phyloP scores from a whole-genome alignment of 2,329 filamentous ascomycete species.

The Ophiocordyceps sinensis region DNA sequence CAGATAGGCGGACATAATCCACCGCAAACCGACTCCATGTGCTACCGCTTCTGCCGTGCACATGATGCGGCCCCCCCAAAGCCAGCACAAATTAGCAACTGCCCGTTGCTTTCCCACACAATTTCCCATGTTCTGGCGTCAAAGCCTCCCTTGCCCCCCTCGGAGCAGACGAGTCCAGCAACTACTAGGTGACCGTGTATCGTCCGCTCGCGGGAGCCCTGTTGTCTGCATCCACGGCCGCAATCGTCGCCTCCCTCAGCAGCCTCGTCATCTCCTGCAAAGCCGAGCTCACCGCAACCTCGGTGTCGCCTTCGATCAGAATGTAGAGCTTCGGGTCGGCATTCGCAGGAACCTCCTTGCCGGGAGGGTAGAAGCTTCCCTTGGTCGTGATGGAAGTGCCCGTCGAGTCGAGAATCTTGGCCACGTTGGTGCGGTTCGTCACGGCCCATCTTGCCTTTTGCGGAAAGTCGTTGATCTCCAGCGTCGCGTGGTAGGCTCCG shows the following conservation, averaged over 20 bases:
- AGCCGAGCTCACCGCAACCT: constrained; percentile 78
- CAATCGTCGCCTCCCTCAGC: constrained; percentile 79
- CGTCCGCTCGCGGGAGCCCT: constrained; percentile 65
- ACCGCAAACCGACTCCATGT: no score
- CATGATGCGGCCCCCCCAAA: no score
- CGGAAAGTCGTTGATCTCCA: constrained; percentile 98
- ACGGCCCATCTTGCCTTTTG: constrained; percentile 98
- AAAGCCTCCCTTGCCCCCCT: no score
- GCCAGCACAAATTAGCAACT: no score
- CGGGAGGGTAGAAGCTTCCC: constrained; percentile 72
- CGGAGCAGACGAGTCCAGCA: no score
- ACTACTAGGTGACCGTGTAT: constrained; percentile 64
- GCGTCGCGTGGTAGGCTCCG: constrained; percentile 87
- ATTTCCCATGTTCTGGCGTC: no score
- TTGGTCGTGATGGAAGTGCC: constrained; percentile 96
- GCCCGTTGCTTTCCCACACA: no score
- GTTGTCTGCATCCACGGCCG: constrained; percentile 74
- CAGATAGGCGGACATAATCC: no score
- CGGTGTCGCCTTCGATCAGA: constrained; percentile 91
- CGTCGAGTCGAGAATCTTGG: constrained; percentile 90
- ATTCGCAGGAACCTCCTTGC: constrained; percentile 62
- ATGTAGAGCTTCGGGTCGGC: constrained; percentile 94
- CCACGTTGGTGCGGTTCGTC: constrained; percentile 95
- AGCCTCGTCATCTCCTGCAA: constrained; percentile 81
- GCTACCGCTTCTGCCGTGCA: no score